phyloP scores from a whole-genome alignment of 306 rosid genomes.

The Purshia tridentata region DNA sequence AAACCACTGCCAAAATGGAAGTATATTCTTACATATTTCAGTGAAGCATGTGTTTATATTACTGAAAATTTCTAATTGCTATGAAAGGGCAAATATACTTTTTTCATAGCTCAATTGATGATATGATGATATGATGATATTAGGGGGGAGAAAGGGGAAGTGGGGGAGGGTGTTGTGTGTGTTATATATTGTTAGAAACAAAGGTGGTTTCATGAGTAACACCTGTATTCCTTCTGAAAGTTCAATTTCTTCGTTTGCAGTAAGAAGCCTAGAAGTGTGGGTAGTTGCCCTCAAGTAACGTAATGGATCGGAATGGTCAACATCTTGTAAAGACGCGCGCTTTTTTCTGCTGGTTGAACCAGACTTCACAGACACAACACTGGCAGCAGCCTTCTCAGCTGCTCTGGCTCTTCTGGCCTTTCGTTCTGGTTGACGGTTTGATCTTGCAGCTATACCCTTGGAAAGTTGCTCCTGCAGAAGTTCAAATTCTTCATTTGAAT shows the following conservation, averaged over 20 bases:
- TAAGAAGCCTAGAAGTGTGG: constrained; percentile 65
- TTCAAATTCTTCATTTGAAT: constrained; percentile 62
- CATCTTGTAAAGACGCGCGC: constrained; percentile 65
- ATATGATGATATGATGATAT: no score
- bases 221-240: constrained; percentile 96
- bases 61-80: no score
- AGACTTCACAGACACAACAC: constrained; percentile 57
- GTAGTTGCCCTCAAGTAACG: constrained; percentile 81
- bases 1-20: background rate
- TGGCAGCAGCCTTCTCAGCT: constrained; percentile 67
- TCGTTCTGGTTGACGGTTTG: constrained; percentile 79
- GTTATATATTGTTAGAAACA: background rate
- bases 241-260: constrained; percentile 69
- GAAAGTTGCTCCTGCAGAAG: constrained; percentile 49
- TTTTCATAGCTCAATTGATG: no score
- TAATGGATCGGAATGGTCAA: constrained; percentile 81
- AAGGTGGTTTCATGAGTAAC: constrained; percentile 16
- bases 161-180: no score
- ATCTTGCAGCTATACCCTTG: constrained; percentile 59
- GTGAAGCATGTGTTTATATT: no score
- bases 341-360: constrained; percentile 65
- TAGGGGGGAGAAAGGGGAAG: no score
- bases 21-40: background rate
- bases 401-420: constrained; percentile 84
- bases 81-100: no score